Evolutionary conservation across 768 basidiomycete species (phyloP).

Genomic region (Amanita muscaria): DNA sequence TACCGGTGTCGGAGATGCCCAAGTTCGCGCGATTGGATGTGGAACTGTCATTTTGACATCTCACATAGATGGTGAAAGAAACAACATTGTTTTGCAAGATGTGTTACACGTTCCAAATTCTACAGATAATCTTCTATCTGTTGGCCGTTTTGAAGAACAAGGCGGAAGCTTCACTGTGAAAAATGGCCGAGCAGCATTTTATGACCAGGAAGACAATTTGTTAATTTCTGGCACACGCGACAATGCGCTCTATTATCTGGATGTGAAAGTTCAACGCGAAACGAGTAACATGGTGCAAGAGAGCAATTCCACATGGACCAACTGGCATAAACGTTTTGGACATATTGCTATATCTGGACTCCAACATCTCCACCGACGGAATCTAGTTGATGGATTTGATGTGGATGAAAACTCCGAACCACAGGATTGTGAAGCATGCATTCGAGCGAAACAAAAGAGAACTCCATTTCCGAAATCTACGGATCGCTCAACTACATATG

Average conservation of each 20-base stretch:
- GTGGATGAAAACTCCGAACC: neutral
- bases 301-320: neutral
- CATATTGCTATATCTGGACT: neutral
- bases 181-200: neutral
- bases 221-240: too few species aligned
- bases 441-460: neutral
- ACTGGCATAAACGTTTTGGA: conserved; percentile 1
- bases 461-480: neutral
- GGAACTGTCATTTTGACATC: neutral
- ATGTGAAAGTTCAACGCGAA: too few species aligned
- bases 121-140: neutral
- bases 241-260: too few species aligned
- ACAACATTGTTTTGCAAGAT: neutral
- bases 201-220: too few species aligned
- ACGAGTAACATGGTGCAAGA: too few species aligned
- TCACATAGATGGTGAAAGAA: neutral
- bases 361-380: neutral
- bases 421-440: neutral
- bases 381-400: neutral
- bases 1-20: neutral
- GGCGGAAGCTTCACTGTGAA: neutral
- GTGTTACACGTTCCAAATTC: neutral
- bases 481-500: neutral
- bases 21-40: neutral
- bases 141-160: neutral